Evolutionary conservation across 768 basidiomycete genomes (phyloP), one percentile per base, ranked within the genome.

Genomic region (Coprinopsis sp.): DNA sequence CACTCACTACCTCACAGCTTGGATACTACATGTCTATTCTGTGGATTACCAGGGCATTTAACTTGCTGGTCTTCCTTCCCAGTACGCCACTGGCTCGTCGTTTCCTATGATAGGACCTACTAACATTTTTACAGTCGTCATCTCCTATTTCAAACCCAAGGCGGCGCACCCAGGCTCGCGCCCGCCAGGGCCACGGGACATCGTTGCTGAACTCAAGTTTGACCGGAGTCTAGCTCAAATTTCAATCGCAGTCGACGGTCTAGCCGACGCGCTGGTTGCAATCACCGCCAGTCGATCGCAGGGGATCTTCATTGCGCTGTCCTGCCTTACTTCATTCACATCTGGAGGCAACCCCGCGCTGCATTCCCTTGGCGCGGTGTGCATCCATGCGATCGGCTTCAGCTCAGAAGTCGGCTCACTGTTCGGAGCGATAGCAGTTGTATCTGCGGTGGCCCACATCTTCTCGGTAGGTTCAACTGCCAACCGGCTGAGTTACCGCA

Each of bases 11-110:
- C 19, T 24, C 6, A 29, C 52, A 85, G 76, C 58, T 89, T 51
- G 83, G 86, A 37, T 82, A 84, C 58, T 89, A 87, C 54, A 84
- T 89, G 66, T 83, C 85, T 0, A 73, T 78, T 18, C 67, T 84
- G 47, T 87, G 85, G 62, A 73, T 73, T 24, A 61, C 76, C 7
- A 77, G 87, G 23, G 86, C 85, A 1, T 57, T 80, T 44, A 75
- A 87, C 55, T 69, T 88, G 1, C 71, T 91, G 5, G 51, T 88
- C 23, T 55, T 89, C 54, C 70, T 89, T 33, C 87, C 87, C 4
- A 69, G 86, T 86, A 63, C 58, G 81, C 68, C 10, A 19, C 23
- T 34, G 19, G 18, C 23, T 3, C 13, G 33, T 11, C 22, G 6
- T 34, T 19, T 21, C 10, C 38, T 13, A 10, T 30, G n/a, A 33